Evolutionary conservation across 2,329 filamentous ascomycete genomes (phyloP), one percentile per base, ranked within the genome.

Genomic region (Botrytis fabae): DNA sequence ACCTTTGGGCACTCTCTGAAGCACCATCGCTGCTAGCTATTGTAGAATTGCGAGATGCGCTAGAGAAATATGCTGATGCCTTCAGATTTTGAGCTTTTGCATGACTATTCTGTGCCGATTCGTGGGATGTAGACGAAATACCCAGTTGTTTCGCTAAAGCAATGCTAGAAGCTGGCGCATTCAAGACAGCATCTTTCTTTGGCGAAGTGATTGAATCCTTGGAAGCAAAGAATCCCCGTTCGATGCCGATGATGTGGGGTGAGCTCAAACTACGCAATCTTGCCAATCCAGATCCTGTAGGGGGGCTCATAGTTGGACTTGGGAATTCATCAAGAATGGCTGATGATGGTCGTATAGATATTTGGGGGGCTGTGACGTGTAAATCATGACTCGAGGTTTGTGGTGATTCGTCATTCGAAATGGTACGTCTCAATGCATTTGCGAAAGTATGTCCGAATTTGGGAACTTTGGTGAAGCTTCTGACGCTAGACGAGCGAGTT

Each of bases 11-110:
- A 28, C 61, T 68, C 40, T 72, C 70, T 42, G 65, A 59, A 9
- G 48, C 69, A 35, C 73, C 70, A 40, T 75, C 74, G 54, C 70
- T 72, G 28, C 70, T 54, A 32, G 70, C 54, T 44, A 72, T 66
- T 32, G 18, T 46, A 32, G 65, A 28, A 18, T 20, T 51, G 42
- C 40, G 57, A 22, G 16, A n/a, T 0, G 22, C 40, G 18, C 10
- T 40, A 28, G 48, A 40, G 28, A 22, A 22, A 42, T 32, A 18
- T 32, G 64, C 25, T 32, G 64, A 25, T 22, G 20, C 46, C 35
- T 10, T 42, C 2, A 54, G 2, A 57, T 42, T 68, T 18, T n/a
- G 38, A 5, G 40, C 20, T 32, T 42, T 35, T 7, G 25, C 25
- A 32, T 14, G 22, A 22, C n/a, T 2, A 25, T 35, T 28, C 42